Evolutionary conservation across 1,284 basidiomycete species (phyloP).

Genomic region (Phylloporus gajari): DNA sequence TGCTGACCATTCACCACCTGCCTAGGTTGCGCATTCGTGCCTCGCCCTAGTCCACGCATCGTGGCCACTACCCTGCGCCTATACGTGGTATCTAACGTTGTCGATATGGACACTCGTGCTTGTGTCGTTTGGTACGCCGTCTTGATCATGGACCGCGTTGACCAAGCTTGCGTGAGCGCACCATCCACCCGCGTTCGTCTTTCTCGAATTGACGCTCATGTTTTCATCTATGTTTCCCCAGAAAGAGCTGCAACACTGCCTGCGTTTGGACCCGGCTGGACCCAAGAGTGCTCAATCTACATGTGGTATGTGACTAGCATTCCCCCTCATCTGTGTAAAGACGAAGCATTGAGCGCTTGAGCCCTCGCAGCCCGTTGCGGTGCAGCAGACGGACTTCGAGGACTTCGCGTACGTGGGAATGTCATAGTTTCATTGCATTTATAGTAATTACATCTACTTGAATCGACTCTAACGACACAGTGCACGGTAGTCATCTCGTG

Average conservation of each 20-base stretch:
- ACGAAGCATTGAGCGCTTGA: constrained; percentile 45
- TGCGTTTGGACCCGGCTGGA: constrained; percentile 44
- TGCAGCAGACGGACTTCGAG: constrained; percentile 40
- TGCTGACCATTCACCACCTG: too few species aligned
- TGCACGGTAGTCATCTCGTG: constrained; percentile 42
- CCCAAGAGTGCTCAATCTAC: constrained; percentile 34
- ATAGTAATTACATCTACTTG: not conserved
- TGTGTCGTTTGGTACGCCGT: too few species aligned
- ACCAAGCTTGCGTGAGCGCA: constrained; percentile 25
- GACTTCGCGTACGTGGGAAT: constrained; percentile 43
- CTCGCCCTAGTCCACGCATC: too few species aligned
- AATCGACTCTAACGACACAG: constrained; percentile 26
- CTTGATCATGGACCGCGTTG: too few species aligned
- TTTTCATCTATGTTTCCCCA: constrained; percentile 41
- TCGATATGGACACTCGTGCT: too few species aligned
- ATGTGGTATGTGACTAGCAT: constrained; percentile 29
- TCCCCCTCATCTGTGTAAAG: constrained; percentile 37
- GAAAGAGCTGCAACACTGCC: constrained; percentile 34
- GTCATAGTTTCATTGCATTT: too few species aligned
- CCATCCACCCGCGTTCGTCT: constrained; percentile 32
- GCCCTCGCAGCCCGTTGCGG: constrained; percentile 33
- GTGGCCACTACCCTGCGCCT: too few species aligned
- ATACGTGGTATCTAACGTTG: too few species aligned
- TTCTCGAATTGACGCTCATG: constrained; percentile 47
- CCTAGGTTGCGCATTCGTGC: too few species aligned